These are phyloP conservation scores for Pinus albicaulis DNA, from an alignment of 75 land plant species.

Conservation along the genomic window DNA sequence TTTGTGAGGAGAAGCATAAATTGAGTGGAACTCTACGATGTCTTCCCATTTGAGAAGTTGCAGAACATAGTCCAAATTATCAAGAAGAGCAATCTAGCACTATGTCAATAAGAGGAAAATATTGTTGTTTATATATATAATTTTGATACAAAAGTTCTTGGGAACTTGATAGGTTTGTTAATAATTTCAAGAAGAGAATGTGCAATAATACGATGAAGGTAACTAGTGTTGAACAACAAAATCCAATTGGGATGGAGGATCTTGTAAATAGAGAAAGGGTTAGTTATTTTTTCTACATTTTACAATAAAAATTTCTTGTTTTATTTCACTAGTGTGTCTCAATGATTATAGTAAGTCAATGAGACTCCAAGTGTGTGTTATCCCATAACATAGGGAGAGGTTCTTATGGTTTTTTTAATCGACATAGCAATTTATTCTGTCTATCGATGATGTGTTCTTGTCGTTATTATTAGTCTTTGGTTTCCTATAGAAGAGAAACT, in stretches of 20 bases:
- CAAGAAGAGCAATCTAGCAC: conserved; percentile 25
- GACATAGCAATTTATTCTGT: not conserved
- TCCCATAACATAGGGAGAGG: too few species aligned
- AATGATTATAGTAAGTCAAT: too few species aligned
- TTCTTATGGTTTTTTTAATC: too few species aligned
- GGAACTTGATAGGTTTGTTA: conserved; percentile 42
- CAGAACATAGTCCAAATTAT: conserved; percentile 49
- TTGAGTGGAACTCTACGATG: conserved; percentile 36
- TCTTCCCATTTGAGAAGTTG: conserved; percentile 43
- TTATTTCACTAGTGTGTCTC: too few species aligned
- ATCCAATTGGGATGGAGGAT: not conserved
- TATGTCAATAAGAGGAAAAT: conserved; percentile 45
- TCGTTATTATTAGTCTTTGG: not conserved
- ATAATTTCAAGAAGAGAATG: conserved; percentile 12
- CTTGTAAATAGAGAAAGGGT: not conserved
- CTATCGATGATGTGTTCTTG: not conserved
- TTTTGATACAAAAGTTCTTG: conserved; percentile 49
- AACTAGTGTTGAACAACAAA: not conserved
- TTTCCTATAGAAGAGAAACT: not conserved
- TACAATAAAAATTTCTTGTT: too few species aligned
- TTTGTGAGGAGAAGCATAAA: conserved; percentile 48
- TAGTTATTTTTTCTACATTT: too few species aligned
- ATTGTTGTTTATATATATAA: conserved; percentile 55
- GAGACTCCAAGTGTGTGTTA: too few species aligned
- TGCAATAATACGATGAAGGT: conserved; percentile 1